Conservation (phyloP, 805 yeast species). For the Cephaloascus fragrans region DNA sequence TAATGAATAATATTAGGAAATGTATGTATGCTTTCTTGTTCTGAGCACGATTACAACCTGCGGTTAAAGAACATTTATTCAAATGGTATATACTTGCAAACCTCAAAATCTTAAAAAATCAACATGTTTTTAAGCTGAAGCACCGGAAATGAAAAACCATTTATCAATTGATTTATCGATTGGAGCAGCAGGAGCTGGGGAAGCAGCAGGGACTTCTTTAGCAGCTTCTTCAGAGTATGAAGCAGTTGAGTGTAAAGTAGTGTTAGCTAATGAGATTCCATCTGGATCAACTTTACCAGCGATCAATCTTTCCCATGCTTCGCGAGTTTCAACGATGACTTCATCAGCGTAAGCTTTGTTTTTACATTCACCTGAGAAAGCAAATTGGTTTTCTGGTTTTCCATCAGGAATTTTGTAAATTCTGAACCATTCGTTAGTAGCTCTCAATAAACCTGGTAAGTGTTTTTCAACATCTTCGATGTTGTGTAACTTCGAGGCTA, state of each 20-base stretch:
- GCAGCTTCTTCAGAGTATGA: conserved; percentile 5
- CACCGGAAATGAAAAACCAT: conserved; percentile 96
- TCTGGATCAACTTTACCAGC: conserved; percentile 17
- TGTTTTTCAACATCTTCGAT: conserved; percentile 57
- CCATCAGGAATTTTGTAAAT: conserved; percentile 79
- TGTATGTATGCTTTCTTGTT: too few relatives aligned
- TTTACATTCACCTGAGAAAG: conserved; percentile 60
- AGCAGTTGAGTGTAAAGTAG: conserved; percentile 22
- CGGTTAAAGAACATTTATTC: too few relatives aligned
- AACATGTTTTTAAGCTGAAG: conserved; percentile 33
- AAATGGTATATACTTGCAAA: too few relatives aligned
- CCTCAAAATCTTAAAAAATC: too few relatives aligned
- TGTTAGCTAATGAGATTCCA: conserved; percentile 25
- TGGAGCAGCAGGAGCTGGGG: conserved; percentile 77
- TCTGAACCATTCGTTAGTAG: conserved; percentile 73
- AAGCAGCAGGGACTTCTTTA: conserved; percentile 54
- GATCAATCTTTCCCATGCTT: conserved; percentile 57
- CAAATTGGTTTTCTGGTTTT: conserved; percentile 66
- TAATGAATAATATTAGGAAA: too few relatives aligned
- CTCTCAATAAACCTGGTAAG: conserved; percentile 63
- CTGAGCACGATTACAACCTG: too few relatives aligned
- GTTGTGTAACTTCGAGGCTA: conserved; percentile 49
- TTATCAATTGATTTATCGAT: conserved; percentile 94
- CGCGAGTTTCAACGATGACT: conserved; percentile 53
- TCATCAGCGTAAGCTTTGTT: conserved; percentile 48